phyloP scores from a whole-genome alignment of 116 monocot species.

The Zostera marina region DNA sequence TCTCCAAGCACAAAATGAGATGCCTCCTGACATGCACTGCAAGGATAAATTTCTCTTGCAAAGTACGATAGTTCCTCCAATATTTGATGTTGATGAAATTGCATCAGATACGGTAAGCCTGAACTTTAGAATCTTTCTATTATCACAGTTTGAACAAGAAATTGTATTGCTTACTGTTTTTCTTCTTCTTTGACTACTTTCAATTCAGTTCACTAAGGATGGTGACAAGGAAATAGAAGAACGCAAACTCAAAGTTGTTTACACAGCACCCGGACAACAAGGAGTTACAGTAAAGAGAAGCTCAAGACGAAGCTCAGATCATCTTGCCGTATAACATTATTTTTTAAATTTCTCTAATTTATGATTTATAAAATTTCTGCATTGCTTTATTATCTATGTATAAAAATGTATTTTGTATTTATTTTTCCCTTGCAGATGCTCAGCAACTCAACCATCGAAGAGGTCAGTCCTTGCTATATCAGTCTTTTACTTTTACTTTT shows the following conservation, averaged over 20 bases:
- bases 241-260: conserved; percentile 60
- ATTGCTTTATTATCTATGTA: background rate
- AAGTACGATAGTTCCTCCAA: conserved; percentile 60
- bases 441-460: conserved; percentile 18
- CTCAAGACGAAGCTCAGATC: conserved; percentile 15
- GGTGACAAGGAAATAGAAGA: conserved; percentile 62
- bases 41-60: conserved; percentile 92
- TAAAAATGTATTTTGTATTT: background rate
- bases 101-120: conserved; percentile 50
- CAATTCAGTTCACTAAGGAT: conserved; percentile 58
- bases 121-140: background rate
- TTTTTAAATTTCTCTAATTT: background rate
- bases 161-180: background rate
- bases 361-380: background rate
- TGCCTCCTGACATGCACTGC: conserved; percentile 68
- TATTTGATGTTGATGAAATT: conserved; percentile 66
- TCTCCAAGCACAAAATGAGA: conserved; percentile 64
- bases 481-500: too few relatives aligned
- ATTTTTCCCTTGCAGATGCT: conserved; percentile 12
- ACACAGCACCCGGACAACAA: conserved; percentile 14
- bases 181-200: background rate
- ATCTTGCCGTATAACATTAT: conserved; percentile 20
- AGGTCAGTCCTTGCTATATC: conserved; percentile 7
- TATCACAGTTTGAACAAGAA: background rate
- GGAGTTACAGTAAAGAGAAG: conserved; percentile 17